Conservation (phyloP, 202 grass and related monocot species). For the Setaria italica region DNA sequence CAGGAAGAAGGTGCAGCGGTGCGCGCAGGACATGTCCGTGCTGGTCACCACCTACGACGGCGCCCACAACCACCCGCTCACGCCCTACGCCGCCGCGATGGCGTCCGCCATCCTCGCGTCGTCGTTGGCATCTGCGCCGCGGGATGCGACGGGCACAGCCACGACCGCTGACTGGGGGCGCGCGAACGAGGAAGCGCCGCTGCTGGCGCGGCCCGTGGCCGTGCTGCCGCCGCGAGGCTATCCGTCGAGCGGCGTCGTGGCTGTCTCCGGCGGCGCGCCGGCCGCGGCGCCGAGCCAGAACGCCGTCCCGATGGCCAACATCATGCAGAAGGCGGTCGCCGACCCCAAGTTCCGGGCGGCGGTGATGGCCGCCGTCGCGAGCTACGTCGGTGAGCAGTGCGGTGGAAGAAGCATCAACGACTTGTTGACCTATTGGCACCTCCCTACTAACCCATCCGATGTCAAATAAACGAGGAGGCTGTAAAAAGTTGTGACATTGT, state of each 20-base stretch:
- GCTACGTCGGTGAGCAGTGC: slow-evolving; percentile 51
- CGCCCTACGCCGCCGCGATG: slow-evolving; percentile 57
- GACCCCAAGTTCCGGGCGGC: slow-evolving; percentile 68
- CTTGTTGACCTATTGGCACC: neutral
- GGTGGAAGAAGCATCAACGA: slow-evolving; percentile 16
- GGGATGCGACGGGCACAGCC: neutral
- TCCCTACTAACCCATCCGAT: neutral
- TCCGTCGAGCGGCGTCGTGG: neutral
- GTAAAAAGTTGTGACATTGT: neutral
- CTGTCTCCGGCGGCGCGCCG: neutral
- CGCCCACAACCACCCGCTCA: slow-evolving; percentile 69
- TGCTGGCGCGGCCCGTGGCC: neutral
- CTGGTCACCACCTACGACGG: slow-evolving; percentile 75
- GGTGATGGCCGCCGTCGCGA: slow-evolving; percentile 55
- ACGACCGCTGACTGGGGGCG: neutral
- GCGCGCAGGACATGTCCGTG: slow-evolving; percentile 56
- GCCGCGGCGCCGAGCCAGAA: neutral
- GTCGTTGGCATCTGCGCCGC: slow-evolving; percentile 16
- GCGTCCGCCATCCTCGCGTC: slow-evolving; percentile 51
- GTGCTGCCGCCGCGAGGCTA: neutral
- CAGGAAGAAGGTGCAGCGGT: slow-evolving; percentile 72
- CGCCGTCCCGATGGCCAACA: slow-evolving; percentile 17
- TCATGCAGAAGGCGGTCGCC: slow-evolving; percentile 50
- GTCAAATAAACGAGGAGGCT: neutral
- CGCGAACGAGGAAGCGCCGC: neutral